phyloP scores from a whole-genome alignment of 2,329 filamentous ascomycete genomes.

The Diaporthe eres region DNA sequence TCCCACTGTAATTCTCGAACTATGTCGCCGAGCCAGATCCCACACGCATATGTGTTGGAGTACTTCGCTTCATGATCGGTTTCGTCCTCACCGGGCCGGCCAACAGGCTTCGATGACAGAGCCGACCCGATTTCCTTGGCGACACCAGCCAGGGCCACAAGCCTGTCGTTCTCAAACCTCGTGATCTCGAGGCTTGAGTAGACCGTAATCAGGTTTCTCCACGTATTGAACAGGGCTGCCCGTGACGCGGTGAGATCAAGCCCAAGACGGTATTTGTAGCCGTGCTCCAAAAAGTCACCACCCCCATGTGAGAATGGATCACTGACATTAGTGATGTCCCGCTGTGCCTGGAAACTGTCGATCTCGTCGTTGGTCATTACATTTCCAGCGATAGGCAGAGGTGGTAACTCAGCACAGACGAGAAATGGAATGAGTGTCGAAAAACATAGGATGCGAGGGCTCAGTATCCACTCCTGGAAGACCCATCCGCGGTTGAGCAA shows the following conservation, averaged over 20 bases:
- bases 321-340: neutral
- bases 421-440: neutral
- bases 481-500: constrained; percentile 12
- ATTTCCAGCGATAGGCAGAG: neutral
- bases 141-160: neutral
- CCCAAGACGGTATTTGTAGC: neutral
- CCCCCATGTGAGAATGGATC: neutral
- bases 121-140: neutral
- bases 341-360: neutral
- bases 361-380: neutral
- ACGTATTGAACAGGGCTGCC: neutral
- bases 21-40: neutral
- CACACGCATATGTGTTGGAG: neutral
- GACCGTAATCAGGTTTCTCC: neutral
- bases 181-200: neutral
- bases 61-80: neutral
- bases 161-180: neutral
- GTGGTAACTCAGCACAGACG: neutral
- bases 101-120: neutral
- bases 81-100: too few species aligned
- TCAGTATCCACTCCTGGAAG: constrained; percentile 25
- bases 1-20: neutral
- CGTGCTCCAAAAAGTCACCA: neutral
- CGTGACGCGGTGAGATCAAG: neutral
- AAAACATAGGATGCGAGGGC: neutral